Evolutionary conservation across 345 rosid species (phyloP).

Genomic region (Dipteronia sinensis): DNA sequence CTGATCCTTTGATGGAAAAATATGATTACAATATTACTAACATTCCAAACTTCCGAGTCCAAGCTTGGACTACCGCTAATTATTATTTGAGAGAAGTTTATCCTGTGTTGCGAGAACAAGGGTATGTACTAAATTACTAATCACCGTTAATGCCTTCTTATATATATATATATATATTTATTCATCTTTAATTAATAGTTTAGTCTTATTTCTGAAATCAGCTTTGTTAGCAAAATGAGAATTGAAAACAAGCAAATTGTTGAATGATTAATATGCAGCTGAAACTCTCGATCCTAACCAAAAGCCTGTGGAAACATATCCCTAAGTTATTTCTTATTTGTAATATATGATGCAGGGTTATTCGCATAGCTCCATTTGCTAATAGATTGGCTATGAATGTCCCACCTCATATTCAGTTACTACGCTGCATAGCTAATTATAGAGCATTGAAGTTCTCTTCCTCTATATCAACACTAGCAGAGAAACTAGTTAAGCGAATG

Average conservation of each 20-base stretch:
- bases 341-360: conserved; percentile 57
- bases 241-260: conserved; percentile 1
- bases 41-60: conserved; percentile 63
- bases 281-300: conserved; percentile 10
- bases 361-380: conserved; percentile 88
- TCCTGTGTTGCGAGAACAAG: conserved; percentile 68
- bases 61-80: conserved; percentile 79
- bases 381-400: conserved; percentile 96
- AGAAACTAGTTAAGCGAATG: conserved; percentile 70
- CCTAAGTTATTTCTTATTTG: conserved; percentile 18
- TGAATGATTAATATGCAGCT: neutral
- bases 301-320: conserved; percentile 6
- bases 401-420: conserved; percentile 76
- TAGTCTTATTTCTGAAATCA: conserved; percentile 4
- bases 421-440: conserved; percentile 88
- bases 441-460: conserved; percentile 77
- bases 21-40: conserved; percentile 57
- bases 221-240: neutral
- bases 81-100: conserved; percentile 65
- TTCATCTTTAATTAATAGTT: neutral
- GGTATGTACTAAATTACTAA: conserved; percentile 44
- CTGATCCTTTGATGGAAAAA: conserved; percentile 64
- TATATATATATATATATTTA: neutral
- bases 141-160: neutral
- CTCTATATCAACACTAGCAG: conserved; percentile 59